A percentile compares a stretch with the other conserved stretches of the same genome.
Evolutionary conservation across 1,284 basidiomycete genomes (phyloP).

Genomic region (Tilletia caries): DNA sequence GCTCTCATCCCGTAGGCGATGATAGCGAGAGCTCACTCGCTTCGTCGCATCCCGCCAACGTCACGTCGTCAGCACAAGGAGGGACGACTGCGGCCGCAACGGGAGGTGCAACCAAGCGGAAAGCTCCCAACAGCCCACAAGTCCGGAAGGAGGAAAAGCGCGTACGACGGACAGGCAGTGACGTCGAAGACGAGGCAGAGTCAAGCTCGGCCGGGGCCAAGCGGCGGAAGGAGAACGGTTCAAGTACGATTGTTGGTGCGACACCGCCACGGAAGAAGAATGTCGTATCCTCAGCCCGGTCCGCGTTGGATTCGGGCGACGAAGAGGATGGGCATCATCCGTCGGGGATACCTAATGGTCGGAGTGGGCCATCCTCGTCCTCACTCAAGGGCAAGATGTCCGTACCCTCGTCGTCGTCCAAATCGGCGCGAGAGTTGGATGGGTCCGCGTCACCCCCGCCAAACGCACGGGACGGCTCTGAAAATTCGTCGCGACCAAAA

Average conservation of each 20-base stretch:
- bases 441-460: not conserved
- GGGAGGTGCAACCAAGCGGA: constrained; percentile 3
- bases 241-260: not conserved
- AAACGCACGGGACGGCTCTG: not conserved
- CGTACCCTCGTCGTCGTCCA: not conserved
- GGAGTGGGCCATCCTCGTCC: too few species aligned
- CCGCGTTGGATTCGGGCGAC: constrained; percentile 16
- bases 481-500: not conserved
- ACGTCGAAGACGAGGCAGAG: constrained; percentile 8
- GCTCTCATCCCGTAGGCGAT: constrained; percentile 9
- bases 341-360: not conserved
- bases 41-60: not conserved
- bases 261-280: constrained; percentile 14
- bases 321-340: not conserved
- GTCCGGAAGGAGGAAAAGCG: constrained; percentile 14
- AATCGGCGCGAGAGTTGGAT: not conserved
- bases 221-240: constrained; percentile 10
- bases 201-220: too few species aligned
- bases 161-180: constrained; percentile 13
- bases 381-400: not conserved
- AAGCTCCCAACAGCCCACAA: constrained; percentile 3
- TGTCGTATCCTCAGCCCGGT: not conserved
- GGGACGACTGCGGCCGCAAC: constrained; percentile 1
- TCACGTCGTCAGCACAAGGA: not conserved
- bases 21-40: constrained; percentile 1